Conservation (phyloP, 495 filamentous ascomycete genomes). For the Sabuloglossum arenarium region DNA sequence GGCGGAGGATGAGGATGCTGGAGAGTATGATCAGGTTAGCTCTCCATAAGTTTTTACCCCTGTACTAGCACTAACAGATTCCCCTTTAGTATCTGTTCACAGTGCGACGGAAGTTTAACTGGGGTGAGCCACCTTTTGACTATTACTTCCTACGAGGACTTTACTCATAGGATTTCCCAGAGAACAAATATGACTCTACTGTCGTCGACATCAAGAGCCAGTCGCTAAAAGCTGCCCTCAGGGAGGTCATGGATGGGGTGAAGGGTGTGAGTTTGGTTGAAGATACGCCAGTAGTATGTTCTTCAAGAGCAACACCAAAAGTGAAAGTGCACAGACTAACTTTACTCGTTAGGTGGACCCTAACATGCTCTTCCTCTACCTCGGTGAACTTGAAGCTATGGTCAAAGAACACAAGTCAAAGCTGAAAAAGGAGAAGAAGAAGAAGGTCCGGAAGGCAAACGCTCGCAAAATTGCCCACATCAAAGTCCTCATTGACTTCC, state of each 20-base stretch:
- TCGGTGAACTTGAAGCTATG: conserved; percentile 49
- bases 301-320: conserved; percentile 12
- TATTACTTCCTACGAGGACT: neutral
- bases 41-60: neutral
- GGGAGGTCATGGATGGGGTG: conserved; percentile 59
- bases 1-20: conserved; percentile 43
- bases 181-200: conserved; percentile 64
- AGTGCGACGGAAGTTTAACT: conserved; percentile 67
- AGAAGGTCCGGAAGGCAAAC: conserved; percentile 38
- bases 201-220: conserved; percentile 77
- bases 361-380: conserved; percentile 74
- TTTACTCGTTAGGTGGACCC: conserved; percentile 32
- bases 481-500: conserved; percentile 58
- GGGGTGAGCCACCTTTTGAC: conserved; percentile 19
- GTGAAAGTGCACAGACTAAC: neutral
- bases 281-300: conserved; percentile 40
- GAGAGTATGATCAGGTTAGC: conserved; percentile 42
- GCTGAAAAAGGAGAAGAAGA: conserved; percentile 38
- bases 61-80: neutral
- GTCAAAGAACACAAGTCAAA: conserved; percentile 48
- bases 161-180: neutral
- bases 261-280: conserved; percentile 66
- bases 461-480: conserved; percentile 36
- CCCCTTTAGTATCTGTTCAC: conserved; percentile 51
- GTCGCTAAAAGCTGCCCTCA: conserved; percentile 47